Base-by-base conservation (phyloP, 441 rosid genomes). In the Theobroma grandiflorum region DNA sequence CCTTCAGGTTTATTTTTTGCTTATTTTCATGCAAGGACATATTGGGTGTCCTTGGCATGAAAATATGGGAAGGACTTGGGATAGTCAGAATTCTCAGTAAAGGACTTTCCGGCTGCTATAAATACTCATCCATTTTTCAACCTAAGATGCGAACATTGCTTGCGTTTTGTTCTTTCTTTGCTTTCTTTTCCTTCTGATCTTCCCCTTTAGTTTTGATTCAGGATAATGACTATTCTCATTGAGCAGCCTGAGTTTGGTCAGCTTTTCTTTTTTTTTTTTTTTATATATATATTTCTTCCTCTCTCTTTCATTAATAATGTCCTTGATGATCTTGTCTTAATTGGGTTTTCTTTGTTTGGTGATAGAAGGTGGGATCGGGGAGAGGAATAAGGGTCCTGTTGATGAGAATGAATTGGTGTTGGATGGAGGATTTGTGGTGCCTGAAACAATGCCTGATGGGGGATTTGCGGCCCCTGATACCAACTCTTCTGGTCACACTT, bases 401-500 rank as follows among this genome's bases (percentile, higher is more conserved):
- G 88, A 80, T 73, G 89, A 83, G 68, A 82, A 64, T 52, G 78
- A 85, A 68, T 57, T 84, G 63, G 76, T 55, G 31, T 57, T 78
- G 52, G 86, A 87, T 18, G 81, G 83, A 73, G 88, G 87, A 76
- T 89, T 89, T 83, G 78, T 63, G 78, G 85, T 81, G 79, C 88
- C 91, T 49, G 64, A 59, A 37, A 40, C 14, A 66, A 40, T 18
- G 45, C 26, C 43, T 37, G 86, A 87, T n/a, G 82, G 82, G 68
- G 90, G 86, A 79, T 88, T 89, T 84, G 80, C 69, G 74, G 84
- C 82, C 79, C 88, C 93, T 45, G 63, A 79, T 0, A 81, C 85
- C 75, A 91, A 90, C 71, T 83, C 92, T 26, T 91, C 88, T 83
- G 95, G 95, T 69, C 91, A 87, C 64, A 86, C 82, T 55, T 91